Evolutionary conservation across 169 alveolate species (phyloP), one percentile per base, ranked within the genome.

Genomic region (Eimeria necatrix): DNA sequence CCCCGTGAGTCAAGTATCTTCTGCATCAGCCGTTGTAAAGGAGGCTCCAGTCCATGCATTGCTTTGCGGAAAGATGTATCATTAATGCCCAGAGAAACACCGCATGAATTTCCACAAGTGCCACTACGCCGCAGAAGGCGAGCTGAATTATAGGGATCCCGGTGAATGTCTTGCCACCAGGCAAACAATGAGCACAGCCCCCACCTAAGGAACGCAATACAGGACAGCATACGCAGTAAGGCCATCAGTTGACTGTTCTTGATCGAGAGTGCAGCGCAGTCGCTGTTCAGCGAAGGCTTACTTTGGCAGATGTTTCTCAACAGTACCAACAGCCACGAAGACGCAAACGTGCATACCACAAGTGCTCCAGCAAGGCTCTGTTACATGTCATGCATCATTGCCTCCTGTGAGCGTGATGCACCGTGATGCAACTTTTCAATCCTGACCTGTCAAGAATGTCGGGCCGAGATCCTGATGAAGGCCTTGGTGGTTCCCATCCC

Each of bases 401-500:
- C 9, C 3, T 10, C 24, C 41, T 70, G 64, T 9, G 14, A 9
- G 64, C 14, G 20, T 56, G 64, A n/a, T 0, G 20, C 81, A 6
- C 4, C 24, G 73, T 26, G 49, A 22, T 46, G 74, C 24, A 24
- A 52, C 26, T 59, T n/a, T 32, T 51, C 8, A 4, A 3, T 22
- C 49, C 53, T 81, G 3, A 81, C 90, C 90, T 81, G 90, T 81
- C 90, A 18, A 81, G 73, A 24, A 24, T 4, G 71, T 81, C 90
- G 20, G 90, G 90, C 1, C 74, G 90, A 53, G 53, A 49, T 49
- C 71, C 90, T 81, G 90, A 7, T n/a, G 68, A 2, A 61, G 90
- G 90, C 24, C 90, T 81, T 53, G 90, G 90, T 24, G 90, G 90
- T 16, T 81, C 90, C 90, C 90, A 81, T 22, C 90, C 90, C 90